These are phyloP conservation scores for Cryptosporidium bovis DNA, from an alignment of 169 alveolate genomes.

Conservation along the genomic window DNA sequence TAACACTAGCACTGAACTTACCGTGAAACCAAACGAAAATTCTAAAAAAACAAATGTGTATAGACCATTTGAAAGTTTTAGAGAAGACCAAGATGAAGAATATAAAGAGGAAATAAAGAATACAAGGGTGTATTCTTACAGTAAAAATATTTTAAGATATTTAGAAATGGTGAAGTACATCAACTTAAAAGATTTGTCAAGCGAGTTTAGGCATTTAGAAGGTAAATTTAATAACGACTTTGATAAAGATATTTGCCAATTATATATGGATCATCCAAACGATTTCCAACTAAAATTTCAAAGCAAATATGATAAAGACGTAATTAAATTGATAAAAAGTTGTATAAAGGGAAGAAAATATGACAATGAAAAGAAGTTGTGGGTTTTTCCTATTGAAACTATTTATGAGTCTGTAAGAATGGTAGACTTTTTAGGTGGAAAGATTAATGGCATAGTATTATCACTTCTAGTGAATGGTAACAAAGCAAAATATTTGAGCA, in stretches of 20 bases:
- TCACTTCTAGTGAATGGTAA: conserved; percentile 37
- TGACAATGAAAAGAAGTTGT: conserved; percentile 13
- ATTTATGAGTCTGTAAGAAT: conserved; percentile 45
- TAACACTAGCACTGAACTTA: not conserved
- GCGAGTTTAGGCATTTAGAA: conserved; percentile 9
- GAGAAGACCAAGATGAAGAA: not conserved
- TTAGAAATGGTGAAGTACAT: conserved; percentile 56
- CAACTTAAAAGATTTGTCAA: not conserved
- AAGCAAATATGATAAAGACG: conserved; percentile 29
- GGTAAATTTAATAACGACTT: not conserved
- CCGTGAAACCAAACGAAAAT: not conserved
- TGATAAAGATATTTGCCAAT: not conserved
- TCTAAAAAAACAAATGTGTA: not conserved
- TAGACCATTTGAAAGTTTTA: not conserved
- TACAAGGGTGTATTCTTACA: not conserved
- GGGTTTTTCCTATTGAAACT: conserved; percentile 59
- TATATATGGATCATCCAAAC: conserved; percentile 17
- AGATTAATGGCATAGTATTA: conserved; percentile 19
- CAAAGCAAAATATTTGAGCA: not conserved
- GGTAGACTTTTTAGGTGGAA: conserved; percentile 57
- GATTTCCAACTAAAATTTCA: conserved; percentile 43
- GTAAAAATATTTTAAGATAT: not conserved
- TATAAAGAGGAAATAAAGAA: not conserved
- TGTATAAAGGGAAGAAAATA: conserved; percentile 52
- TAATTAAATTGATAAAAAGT: conserved; percentile 29